Conservation (phyloP, 495 filamentous ascomycete genomes). For the Elasticomyces elasticus region DNA sequence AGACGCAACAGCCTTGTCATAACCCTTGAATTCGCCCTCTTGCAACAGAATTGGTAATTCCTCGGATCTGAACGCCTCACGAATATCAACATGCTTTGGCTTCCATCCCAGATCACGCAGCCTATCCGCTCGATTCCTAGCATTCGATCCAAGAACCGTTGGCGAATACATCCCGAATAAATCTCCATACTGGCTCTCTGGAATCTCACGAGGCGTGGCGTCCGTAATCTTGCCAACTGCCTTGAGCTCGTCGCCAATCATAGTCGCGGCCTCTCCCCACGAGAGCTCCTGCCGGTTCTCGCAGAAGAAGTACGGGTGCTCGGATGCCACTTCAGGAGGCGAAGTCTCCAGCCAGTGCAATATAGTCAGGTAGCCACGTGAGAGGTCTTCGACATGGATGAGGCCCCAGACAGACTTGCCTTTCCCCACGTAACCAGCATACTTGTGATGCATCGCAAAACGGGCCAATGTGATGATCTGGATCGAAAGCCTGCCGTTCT, state of each 20-base stretch:
- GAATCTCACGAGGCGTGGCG: slow-evolving; percentile 24
- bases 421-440: slow-evolving; percentile 24
- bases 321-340: slow-evolving; percentile 9
- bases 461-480: slow-evolving; percentile 29
- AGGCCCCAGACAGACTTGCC: slow-evolving; percentile 25
- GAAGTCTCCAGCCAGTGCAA: slow-evolving; percentile 30
- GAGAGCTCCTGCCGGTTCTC: slow-evolving; percentile 32
- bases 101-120: slow-evolving; percentile 31
- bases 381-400: slow-evolving; percentile 19
- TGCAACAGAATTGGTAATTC: too few species aligned
- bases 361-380: slow-evolving; percentile 21
- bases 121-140: slow-evolving; percentile 25
- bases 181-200: slow-evolving; percentile 26
- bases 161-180: slow-evolving; percentile 25
- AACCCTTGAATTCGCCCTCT: too few species aligned
- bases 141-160: slow-evolving; percentile 27
- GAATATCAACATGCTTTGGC: too few species aligned
- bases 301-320: slow-evolving; percentile 34
- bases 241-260: slow-evolving; percentile 25
- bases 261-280: slow-evolving; percentile 23
- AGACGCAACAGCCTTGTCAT: too few species aligned
- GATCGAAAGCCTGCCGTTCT: slow-evolving; percentile 27
- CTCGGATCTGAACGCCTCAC: too few species aligned
- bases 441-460: slow-evolving; percentile 34
- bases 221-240: slow-evolving; percentile 22